phyloP scores from a whole-genome alignment of 2,329 filamentous ascomycete species.

The Alternaria dauci region DNA sequence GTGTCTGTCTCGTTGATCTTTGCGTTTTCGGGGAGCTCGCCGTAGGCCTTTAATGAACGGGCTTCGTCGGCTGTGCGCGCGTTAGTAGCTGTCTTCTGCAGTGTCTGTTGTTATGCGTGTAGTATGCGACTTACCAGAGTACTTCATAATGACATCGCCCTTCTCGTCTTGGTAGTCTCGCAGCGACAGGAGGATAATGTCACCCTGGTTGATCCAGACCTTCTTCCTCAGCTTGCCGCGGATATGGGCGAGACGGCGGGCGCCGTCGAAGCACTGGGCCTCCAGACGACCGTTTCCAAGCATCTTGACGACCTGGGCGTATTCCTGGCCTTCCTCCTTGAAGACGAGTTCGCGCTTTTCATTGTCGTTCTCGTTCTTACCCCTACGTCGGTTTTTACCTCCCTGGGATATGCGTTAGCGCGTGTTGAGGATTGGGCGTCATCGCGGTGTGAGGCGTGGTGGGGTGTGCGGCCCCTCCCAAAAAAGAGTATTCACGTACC shows the following conservation, averaged over 20 bases:
- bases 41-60: constrained; percentile 93
- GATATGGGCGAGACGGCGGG: constrained; percentile 83
- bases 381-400: constrained; percentile 97
- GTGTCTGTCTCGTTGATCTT: constrained; percentile 99
- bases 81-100: constrained; percentile 80
- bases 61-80: constrained; percentile 87
- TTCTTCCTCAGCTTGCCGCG: constrained; percentile 99
- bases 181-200: constrained; percentile 74
- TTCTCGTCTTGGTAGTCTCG: constrained; percentile 95
- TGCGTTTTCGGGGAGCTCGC: constrained; percentile 93
- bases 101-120: background rate
- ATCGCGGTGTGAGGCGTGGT: constrained; percentile 21
- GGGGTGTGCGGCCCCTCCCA: constrained; percentile 29
- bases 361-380: constrained; percentile 96
- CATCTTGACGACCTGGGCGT: constrained; percentile 93
- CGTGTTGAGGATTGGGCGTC: constrained; percentile 26
- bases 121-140: constrained; percentile 55
- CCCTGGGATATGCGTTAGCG: constrained; percentile 64
- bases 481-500: constrained; percentile 61
- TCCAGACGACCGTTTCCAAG: constrained; percentile 93
- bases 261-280: constrained; percentile 93
- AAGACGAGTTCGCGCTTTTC: constrained; percentile 98
- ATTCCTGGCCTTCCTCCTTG: constrained; percentile 97
- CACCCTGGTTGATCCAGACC: constrained; percentile 94
- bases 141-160: constrained; percentile 93